A percentile compares a stretch with the other conserved stretches of the same genome.
These are phyloP conservation scores for Mycena metata DNA, from an alignment of 768 basidiomycete species.

Conservation along the genomic window DNA sequence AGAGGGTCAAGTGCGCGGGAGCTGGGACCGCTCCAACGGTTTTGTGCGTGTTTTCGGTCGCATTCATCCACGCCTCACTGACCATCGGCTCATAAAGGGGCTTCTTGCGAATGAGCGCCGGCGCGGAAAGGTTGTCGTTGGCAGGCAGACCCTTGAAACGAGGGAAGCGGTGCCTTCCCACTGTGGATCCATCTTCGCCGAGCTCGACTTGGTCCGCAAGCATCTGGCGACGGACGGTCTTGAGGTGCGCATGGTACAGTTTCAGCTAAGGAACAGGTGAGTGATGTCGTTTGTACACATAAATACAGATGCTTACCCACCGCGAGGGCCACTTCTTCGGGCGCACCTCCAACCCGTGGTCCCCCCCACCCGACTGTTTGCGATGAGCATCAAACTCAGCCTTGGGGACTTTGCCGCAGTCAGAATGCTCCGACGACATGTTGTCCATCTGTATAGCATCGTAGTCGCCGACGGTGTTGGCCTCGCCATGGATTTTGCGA, in stretches of 20 bases:
- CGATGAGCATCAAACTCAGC: slow-evolving; percentile 13
- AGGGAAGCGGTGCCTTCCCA: not conserved
- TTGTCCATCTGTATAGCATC: no score
- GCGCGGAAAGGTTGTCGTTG: not conserved
- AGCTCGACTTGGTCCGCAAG: not conserved
- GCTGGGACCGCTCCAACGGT: no score
- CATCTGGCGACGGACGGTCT: slow-evolving; percentile 3
- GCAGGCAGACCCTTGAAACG: slow-evolving; percentile 9
- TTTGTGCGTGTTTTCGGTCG: no score
- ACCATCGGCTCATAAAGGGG: slow-evolving; percentile 11
- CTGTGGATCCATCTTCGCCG: not conserved
- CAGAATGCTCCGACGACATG: no score
- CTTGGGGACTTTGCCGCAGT: no score
- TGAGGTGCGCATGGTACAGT: not conserved
- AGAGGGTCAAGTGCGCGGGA: no score
- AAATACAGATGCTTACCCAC: not conserved
- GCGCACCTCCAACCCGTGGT: slow-evolving; percentile 5
- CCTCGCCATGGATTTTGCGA: no score
- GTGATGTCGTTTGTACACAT: not conserved
- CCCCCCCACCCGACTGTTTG: not conserved
- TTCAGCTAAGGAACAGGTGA: not conserved
- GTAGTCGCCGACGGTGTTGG: no score
- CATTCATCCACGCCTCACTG: not conserved
- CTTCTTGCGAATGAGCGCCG: not conserved
- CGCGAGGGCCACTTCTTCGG: not conserved